phyloP scores from a whole-genome alignment of 2,329 filamentous ascomycete genomes.

The Pseudogymnoascus sp. region DNA sequence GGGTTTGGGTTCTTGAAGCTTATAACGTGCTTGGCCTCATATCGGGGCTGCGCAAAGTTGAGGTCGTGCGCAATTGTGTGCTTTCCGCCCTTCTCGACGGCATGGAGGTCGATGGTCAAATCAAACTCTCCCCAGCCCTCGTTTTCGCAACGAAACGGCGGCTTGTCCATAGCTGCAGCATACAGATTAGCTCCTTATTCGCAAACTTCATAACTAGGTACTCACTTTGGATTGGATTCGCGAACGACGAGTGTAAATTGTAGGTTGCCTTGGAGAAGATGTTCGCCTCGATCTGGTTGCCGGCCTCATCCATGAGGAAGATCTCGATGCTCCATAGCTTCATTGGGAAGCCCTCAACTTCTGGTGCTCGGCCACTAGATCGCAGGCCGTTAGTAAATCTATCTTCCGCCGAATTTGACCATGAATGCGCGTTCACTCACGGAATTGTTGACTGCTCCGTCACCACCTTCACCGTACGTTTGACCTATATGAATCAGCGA shows the following conservation, averaged over 20 bases:
- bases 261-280: constrained; percentile 91
- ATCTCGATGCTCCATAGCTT: constrained; percentile 86
- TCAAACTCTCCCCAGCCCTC: constrained; percentile 99
- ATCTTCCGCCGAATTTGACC: background rate
- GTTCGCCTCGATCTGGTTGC: constrained; percentile 72
- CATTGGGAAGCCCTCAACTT: constrained; percentile 83
- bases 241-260: constrained; percentile 89
- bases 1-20: constrained; percentile 91
- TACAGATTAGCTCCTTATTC: constrained; percentile 11
- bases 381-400: constrained; percentile 17
- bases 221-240: constrained; percentile 76
- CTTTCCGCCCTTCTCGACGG: constrained; percentile 78
- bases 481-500: constrained; percentile 41
- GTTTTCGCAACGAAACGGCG: constrained; percentile 84
- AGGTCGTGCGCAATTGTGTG: constrained; percentile 77
- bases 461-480: constrained; percentile 85
- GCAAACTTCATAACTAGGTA: constrained; percentile 18
- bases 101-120: constrained; percentile 76
- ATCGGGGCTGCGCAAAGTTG: constrained; percentile 75
- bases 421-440: constrained; percentile 37
- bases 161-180: constrained; percentile 62
- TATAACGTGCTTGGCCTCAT: constrained; percentile 74
- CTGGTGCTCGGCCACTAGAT: constrained; percentile 66
- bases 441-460: constrained; percentile 73
- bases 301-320: constrained; percentile 74